Base-by-base conservation (phyloP, 202 grass and related monocot genomes). In the Tripidium arundinaceum region DNA sequence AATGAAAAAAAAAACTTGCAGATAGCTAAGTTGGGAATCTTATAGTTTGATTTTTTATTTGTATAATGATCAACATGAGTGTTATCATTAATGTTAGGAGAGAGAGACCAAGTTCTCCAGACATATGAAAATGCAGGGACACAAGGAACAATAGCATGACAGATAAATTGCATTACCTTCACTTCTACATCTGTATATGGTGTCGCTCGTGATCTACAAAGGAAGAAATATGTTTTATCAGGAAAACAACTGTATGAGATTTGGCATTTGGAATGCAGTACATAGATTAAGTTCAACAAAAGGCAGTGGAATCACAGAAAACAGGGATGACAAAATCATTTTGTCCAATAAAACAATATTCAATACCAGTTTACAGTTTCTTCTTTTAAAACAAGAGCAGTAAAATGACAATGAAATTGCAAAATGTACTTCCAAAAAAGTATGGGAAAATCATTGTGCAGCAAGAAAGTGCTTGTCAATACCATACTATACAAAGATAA, bases 111-210 rank as follows among this genome's bases (percentile, higher is more conserved):
- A 21, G 50, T 54, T 21, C 19, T 77, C 71, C 68, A 81, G 52
- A 25, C 27, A 72, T 31, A 49, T 3, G 26, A 78, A 66, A 80
- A 62, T 60, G 47, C 0, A 75, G 8, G 21, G 4, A n/a, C 12
- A 25, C 11, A 36, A 49, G 49, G 39, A 74, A 71, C 15, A 75
- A 60, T 28, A 62, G 55, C 25, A 62, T 64, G 47, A 7, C 45
- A 72, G 24, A 65, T 14, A 80, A 60, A 81, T 12, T 74, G 57
- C 2, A 62, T 52, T 93, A 99, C 96, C 96, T 99, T 99, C 37
- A 99, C 86, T 77, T 99, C 96, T 78, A 84, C 92, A 83, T 99
- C 90, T 2, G 96, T 86, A 72, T 99, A 99, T 68, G 96, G 92
- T 50, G 80, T 84, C 22, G 77, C 81, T 49, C 92, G 91, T 49